phyloP scores from a whole-genome alignment of 148 eudicot species.

The Arctostaphylos glauca region DNA sequence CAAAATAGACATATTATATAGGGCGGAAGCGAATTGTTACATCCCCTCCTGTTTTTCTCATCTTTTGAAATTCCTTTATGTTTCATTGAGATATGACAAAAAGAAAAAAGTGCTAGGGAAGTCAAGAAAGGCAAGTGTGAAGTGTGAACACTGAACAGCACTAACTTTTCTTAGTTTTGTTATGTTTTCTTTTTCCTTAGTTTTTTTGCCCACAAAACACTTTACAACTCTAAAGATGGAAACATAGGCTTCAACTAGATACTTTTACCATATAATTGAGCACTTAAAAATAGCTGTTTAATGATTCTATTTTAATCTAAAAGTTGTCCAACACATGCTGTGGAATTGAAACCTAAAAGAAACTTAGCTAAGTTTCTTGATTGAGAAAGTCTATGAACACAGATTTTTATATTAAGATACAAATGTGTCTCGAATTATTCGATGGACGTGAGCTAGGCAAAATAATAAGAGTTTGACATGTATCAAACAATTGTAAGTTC shows the following conservation, averaged over 20 bases:
- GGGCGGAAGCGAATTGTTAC: no score
- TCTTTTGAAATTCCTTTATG: neutral
- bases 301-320: neutral
- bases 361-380: neutral
- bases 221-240: constrained; percentile 1
- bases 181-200: neutral
- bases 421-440: no score
- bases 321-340: neutral
- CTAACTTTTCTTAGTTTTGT: neutral
- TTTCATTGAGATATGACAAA: neutral
- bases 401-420: no score
- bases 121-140: neutral
- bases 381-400: no score
- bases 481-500: no score
- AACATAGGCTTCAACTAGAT: neutral
- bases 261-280: neutral
- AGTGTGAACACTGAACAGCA: neutral
- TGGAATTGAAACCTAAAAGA: neutral
- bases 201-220: neutral
- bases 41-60: no score
- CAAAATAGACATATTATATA: no score
- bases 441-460: no score
- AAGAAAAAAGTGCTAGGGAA: neutral
- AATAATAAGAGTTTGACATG: no score
- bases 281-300: neutral